phyloP scores from a whole-genome alignment of 306 rosid species.

The Chamaecrista fasciculata region DNA sequence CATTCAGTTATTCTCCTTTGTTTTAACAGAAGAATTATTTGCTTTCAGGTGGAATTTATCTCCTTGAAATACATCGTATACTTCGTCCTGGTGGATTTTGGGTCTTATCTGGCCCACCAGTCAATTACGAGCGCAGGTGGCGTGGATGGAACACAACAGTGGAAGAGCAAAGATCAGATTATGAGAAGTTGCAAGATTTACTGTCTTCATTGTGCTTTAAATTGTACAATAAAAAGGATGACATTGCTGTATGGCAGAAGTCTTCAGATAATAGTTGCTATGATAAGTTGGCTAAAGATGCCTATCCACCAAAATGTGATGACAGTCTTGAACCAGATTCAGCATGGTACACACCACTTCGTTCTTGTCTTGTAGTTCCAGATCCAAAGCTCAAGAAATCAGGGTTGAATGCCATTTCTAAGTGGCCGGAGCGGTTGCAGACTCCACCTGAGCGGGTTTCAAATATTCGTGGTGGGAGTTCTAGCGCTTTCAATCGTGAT shows the following conservation, averaged over 20 bases:
- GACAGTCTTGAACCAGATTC: slow-evolving; percentile 91
- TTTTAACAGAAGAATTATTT: background rate
- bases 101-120: slow-evolving; percentile 97
- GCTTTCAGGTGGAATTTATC: slow-evolving; percentile 85
- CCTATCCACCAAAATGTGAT: slow-evolving; percentile 87
- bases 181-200: slow-evolving; percentile 72
- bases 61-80: slow-evolving; percentile 81
- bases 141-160: slow-evolving; percentile 94
- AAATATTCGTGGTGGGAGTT: slow-evolving; percentile 56
- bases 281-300: slow-evolving; percentile 54
- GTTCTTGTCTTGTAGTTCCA: slow-evolving; percentile 78
- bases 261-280: slow-evolving; percentile 64
- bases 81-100: slow-evolving; percentile 99
- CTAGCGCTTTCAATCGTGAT: slow-evolving; percentile 77
- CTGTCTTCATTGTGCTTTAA: slow-evolving; percentile 87
- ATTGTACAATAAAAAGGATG: slow-evolving; percentile 82
- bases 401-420: slow-evolving; percentile 52
- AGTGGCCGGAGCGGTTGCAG: slow-evolving; percentile 85
- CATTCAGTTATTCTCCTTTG: background rate
- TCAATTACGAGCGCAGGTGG: slow-evolving; percentile 87
- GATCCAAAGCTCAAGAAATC: slow-evolving; percentile 61
- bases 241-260: slow-evolving; percentile 97
- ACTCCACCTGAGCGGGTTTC: slow-evolving; percentile 68
- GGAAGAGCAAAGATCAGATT: slow-evolving; percentile 85
- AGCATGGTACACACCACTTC: slow-evolving; percentile 96